These are phyloP conservation scores for Penicillium waksmanii DNA, from an alignment of 495 filamentous ascomycete genomes.

Conservation along the genomic window DNA sequence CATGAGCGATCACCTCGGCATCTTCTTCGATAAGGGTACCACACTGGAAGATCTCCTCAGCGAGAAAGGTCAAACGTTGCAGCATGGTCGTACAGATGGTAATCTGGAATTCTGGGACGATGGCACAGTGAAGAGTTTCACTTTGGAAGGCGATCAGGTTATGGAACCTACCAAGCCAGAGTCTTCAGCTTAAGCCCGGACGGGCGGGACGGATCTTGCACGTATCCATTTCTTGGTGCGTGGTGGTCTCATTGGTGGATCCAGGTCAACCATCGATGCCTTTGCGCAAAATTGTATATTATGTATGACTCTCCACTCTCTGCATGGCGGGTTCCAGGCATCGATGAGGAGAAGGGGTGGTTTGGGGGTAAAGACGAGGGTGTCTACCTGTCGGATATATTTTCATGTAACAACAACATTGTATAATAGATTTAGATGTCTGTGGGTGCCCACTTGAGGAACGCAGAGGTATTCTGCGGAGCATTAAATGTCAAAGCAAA, in stretches of 20 bases:
- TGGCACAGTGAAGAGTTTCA: constrained; percentile 43
- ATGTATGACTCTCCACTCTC: constrained; percentile 30
- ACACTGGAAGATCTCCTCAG: constrained; percentile 43
- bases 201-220: too few relatives aligned
- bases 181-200: not conserved
- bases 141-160: constrained; percentile 14
- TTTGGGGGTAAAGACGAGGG: constrained; percentile 9
- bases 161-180: constrained; percentile 10
- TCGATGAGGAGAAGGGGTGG: constrained; percentile 16
- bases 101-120: constrained; percentile 75
- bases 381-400: constrained; percentile 10
- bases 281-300: constrained; percentile 13
- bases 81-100: constrained; percentile 47
- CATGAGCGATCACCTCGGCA: constrained; percentile 82
- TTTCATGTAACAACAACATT: constrained; percentile 18
- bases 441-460: not conserved
- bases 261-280: not conserved
- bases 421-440: constrained; percentile 13
- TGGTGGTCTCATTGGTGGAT: not conserved
- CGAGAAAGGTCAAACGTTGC: constrained; percentile 37
- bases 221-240: not conserved
- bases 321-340: constrained; percentile 36
- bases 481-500: too few relatives aligned
- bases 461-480: not conserved
- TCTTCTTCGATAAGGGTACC: constrained; percentile 47